Conservation (phyloP, 768 basidiomycete genomes). For the Lactarius psammicola region DNA sequence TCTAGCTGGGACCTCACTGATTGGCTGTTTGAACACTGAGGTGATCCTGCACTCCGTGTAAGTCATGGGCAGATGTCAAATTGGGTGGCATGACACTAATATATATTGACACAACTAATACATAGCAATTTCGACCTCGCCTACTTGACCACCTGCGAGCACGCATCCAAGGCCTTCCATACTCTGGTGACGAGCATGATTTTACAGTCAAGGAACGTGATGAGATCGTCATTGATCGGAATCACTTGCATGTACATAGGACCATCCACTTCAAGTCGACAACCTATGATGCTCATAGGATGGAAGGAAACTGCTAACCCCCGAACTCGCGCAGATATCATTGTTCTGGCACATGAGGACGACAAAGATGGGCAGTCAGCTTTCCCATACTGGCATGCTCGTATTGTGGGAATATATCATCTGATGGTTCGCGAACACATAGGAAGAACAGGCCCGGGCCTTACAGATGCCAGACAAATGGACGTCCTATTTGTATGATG, state of each 20-base stretch:
- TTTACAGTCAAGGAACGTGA: neutral
- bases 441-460: conserved; percentile 34
- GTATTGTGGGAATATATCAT: conserved; percentile 34
- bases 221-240: neutral
- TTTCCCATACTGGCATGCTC: conserved; percentile 36
- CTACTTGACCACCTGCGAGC: too few relatives aligned
- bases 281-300: neutral
- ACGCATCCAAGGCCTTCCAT: too few relatives aligned
- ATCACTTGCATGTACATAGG: neutral
- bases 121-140: too few relatives aligned
- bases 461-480: conserved; percentile 27
- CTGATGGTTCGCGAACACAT: conserved; percentile 25
- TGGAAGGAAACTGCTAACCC: neutral
- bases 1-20: neutral
- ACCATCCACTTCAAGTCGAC: neutral
- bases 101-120: too few relatives aligned
- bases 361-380: neutral
- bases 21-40: neutral
- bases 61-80: neutral
- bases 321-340: conserved; percentile 31
- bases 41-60: neutral
- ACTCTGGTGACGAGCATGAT: neutral
- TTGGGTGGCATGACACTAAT: too few relatives aligned
- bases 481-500: conserved; percentile 9
- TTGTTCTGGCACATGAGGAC: conserved; percentile 24